Conservation (phyloP, 2,329 filamentous ascomycete genomes). For the Ramularia collo-cygni region DNA sequence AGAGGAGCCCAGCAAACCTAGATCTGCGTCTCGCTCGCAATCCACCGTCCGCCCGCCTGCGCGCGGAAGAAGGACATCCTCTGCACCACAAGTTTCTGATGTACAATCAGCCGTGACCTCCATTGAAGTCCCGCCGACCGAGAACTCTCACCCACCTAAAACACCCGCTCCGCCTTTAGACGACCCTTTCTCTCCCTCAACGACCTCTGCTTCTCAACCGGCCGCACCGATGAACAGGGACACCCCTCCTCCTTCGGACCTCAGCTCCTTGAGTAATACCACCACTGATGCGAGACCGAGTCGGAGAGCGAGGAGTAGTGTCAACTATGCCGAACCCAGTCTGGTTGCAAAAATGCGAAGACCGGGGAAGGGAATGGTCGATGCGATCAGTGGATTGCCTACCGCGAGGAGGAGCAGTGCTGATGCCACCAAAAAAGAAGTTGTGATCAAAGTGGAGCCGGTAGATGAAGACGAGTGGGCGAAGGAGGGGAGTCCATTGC, state of each 20-base stretch:
- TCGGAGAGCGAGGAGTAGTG: slow-evolving; percentile 39
- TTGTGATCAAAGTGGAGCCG: slow-evolving; percentile 25
- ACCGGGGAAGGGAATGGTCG: slow-evolving; percentile 40
- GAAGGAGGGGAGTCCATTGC: slow-evolving; percentile 14
- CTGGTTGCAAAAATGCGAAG: slow-evolving; percentile 45
- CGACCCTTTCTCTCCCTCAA: slow-evolving; percentile 40
- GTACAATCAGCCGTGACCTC: too few species aligned
- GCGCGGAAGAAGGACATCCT: slow-evolving; percentile 21
- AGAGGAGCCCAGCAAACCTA: slow-evolving; percentile 4
- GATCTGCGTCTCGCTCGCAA: slow-evolving; percentile 8
- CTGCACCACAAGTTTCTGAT: slow-evolving; percentile 2
- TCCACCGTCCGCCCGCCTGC: slow-evolving; percentile 23
- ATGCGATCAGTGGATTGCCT: slow-evolving; percentile 36
- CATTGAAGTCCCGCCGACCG: slow-evolving; percentile 4
- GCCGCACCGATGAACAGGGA: slow-evolving; percentile 24
- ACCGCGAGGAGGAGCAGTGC: slow-evolving; percentile 9
- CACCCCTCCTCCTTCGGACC: slow-evolving; percentile 38
- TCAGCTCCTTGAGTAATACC: slow-evolving; percentile 26
- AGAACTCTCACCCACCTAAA: slow-evolving; percentile 16
- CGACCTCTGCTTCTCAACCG: slow-evolving; percentile 29
- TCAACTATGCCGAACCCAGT: slow-evolving; percentile 46
- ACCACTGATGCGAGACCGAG: slow-evolving; percentile 35
- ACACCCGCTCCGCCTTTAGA: slow-evolving; percentile 29
- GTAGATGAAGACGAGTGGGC: slow-evolving; percentile 25
- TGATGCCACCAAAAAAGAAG: slow-evolving; percentile 5